These are phyloP conservation scores for Sugiyamaella sp. DNA, from an alignment of 1,139 yeast genomes.

Conservation along the genomic window DNA sequence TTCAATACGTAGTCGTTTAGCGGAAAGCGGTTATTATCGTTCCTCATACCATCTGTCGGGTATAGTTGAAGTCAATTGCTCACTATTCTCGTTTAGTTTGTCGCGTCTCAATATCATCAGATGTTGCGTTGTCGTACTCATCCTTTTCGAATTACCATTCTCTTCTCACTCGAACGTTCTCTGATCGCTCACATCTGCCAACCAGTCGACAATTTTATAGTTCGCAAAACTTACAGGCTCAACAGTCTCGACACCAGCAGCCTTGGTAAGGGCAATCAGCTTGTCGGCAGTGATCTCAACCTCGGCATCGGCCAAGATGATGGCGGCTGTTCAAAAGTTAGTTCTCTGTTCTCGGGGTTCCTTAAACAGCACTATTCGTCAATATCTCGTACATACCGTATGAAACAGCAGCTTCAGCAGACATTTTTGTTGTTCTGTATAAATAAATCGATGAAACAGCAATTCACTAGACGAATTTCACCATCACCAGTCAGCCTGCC, in stretches of 20 bases:
- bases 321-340: slow-evolving; percentile 64
- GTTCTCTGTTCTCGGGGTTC: background rate
- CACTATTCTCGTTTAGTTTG: too few relatives aligned
- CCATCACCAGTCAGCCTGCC: background rate
- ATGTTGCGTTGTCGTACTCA: too few relatives aligned
- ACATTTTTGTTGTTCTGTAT: slow-evolving; percentile 18
- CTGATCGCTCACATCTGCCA: too few relatives aligned
- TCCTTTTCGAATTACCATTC: too few relatives aligned
- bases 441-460: slow-evolving; percentile 15
- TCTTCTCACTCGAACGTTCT: too few relatives aligned
- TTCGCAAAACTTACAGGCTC: slow-evolving; percentile 22
- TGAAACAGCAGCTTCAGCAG: slow-evolving; percentile 62
- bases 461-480: background rate
- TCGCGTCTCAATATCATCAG: too few relatives aligned
- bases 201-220: too few relatives aligned
- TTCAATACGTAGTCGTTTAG: too few relatives aligned
- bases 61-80: too few relatives aligned
- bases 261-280: slow-evolving; percentile 79
- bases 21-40: too few relatives aligned
- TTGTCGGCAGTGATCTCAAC: slow-evolving; percentile 93
- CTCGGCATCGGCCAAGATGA: slow-evolving; percentile 97
- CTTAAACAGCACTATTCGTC: background rate
- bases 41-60: too few relatives aligned
- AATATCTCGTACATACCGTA: slow-evolving; percentile 45
- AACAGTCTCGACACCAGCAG: slow-evolving; percentile 69